Evolutionary conservation across 306 rosid genomes (phyloP).

Genomic region (Prunus davidiana): DNA sequence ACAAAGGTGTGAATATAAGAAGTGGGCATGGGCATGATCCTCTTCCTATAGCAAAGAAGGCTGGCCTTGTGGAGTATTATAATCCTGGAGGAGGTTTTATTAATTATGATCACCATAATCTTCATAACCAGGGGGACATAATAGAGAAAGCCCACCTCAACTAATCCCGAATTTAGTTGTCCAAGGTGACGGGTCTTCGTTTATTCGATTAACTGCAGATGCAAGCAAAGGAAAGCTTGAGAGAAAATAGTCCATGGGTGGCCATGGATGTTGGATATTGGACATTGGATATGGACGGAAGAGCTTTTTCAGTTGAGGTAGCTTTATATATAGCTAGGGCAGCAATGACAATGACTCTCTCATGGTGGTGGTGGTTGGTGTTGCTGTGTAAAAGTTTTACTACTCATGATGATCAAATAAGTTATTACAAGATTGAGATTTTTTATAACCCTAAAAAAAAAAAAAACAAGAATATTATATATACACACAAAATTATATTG

Average conservation of each 20-base stretch:
- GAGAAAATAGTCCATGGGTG: conserved; percentile 29
- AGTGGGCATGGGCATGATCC: conserved; percentile 14
- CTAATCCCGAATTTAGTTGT: conserved; percentile 53
- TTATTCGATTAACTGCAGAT: conserved; percentile 47
- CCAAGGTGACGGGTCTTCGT: conserved; percentile 67
- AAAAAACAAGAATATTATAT: neutral
- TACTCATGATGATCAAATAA: neutral
- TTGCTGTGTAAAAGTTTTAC: neutral
- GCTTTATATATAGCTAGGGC: conserved; percentile 22
- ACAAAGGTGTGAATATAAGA: conserved; percentile 16
- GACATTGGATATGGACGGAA: neutral
- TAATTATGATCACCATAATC: conserved; percentile 30
- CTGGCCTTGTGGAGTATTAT: conserved; percentile 40
- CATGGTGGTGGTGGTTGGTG: neutral
- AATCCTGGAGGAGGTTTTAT: conserved; percentile 33
- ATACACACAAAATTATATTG: neutral
- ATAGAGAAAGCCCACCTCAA: conserved; percentile 53
- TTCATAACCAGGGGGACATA: conserved; percentile 26
- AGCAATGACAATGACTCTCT: conserved; percentile 8
- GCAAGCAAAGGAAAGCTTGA: conserved; percentile 54
- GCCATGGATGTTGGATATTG: neutral
- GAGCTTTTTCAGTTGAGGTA: neutral
- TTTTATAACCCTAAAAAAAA: neutral
- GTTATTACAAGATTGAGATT: neutral
- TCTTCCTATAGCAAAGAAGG: conserved; percentile 26